Evolutionary conservation across 2,329 filamentous ascomycete species (phyloP).

Genomic region (Cryphonectria parasitica): DNA sequence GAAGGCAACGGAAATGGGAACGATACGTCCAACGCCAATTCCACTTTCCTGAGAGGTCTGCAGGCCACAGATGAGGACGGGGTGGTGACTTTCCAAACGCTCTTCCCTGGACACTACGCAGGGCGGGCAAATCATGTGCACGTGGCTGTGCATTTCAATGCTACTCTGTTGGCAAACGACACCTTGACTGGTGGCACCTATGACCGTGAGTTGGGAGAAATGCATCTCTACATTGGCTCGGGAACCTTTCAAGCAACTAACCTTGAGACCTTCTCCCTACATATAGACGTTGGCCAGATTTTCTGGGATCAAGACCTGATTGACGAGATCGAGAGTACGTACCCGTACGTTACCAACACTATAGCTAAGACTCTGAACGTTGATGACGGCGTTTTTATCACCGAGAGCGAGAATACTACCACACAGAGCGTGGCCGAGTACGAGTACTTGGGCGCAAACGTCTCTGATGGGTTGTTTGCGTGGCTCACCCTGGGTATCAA

Average conservation of each 20-base stretch:
- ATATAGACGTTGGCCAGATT: conserved; percentile 48
- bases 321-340: conserved; percentile 41
- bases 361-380: conserved; percentile 37
- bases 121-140: conserved; percentile 48
- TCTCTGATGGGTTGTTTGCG: conserved; percentile 18
- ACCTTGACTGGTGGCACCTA: conserved; percentile 42
- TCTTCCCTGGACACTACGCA: conserved; percentile 49
- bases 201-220: too few relatives aligned
- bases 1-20: too few relatives aligned
- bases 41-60: conserved; percentile 53
- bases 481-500: conserved; percentile 26
- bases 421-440: conserved; percentile 52
- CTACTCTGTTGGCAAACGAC: conserved; percentile 40
- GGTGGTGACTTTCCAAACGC: conserved; percentile 52
- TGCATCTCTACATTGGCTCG: too few relatives aligned
- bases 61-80: conserved; percentile 51
- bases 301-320: conserved; percentile 47
- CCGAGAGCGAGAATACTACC: conserved; percentile 33
- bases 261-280: too few relatives aligned
- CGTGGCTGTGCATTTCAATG: conserved; percentile 43
- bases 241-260: too few relatives aligned
- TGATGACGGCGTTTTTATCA: conserved; percentile 37
- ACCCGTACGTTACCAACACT: conserved; percentile 44
- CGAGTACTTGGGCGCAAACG: conserved; percentile 1
- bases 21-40: conserved; percentile 34